Evolutionary conservation across 106 monocot genomes (phyloP), one percentile per base, ranked within the genome.

Genomic region (Xerophyta viscosa): DNA sequence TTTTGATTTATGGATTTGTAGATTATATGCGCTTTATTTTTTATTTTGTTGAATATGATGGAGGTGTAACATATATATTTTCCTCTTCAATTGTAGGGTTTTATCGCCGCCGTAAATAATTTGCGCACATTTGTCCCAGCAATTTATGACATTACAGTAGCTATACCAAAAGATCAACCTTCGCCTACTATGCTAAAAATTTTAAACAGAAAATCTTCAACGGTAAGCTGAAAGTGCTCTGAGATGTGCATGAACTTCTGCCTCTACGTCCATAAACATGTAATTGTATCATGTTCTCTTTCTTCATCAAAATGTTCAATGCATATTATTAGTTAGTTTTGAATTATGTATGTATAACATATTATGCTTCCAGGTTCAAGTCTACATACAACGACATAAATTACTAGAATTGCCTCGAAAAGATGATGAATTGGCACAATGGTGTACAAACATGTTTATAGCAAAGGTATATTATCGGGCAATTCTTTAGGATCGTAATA

Each of bases 371-470:
- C 50, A 98, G 96, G 60, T 98, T 21, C 90, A 98, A 63, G 74
- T 98, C 29, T 70, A 74, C 63, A 46, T 98, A 48, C 89, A 82
- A 50, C 70, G 96, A 31, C 82, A 71, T 52, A 29, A 61, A 10
- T 89, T 90, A 76, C 78, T 43, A 27, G 90, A 86, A 21, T 57
- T 98, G 63, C 96, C 96, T 52, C 29, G 73, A 24, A 57, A 78
- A 43, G 82, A 98, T 61, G 79, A 79, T 28, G 86, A 62, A 42
- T 9, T 57, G 14, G 41, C 57, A n/a, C n/a, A 41, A 23, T 43
- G 42, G 41, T 57, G 57, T 55, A 89, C 65, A 71, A 86, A 98
- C 46, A 61, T 74, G 9, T 57, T 41, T 8, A 24, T 57, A 12
- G 14, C 8, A 25, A 39, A 57, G 41, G 27, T 42, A 24, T 57